Base-by-base conservation (phyloP, 2,329 filamentous ascomycete genomes). In the Xenoacremonium recifei region DNA sequence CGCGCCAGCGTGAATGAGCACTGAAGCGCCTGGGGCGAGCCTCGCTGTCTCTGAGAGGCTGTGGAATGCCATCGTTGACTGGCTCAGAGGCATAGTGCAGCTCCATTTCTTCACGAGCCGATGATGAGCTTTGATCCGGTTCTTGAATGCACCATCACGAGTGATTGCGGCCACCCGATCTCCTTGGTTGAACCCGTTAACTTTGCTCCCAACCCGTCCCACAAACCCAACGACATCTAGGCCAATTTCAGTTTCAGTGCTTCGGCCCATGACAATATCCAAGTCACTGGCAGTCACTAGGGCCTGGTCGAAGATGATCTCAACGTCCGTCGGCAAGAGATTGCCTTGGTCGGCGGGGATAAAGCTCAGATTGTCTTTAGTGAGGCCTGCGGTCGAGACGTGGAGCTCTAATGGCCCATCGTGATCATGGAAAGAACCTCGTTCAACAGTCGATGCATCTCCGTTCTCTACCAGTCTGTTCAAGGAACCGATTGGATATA, bases 401-500 rank as follows among this genome's bases (percentile, higher is more conserved):
- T 43, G 42, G 16, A 69, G 49, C 32, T 58, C 46, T 13, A 61
- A 41, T 3, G 48, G 42, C 1, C 31, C 35, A 5, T 30, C 39
- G 3, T 42, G 30, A 6, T 32, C 18, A n/a, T 52, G 37, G 23
- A 68, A 66, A 20, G 51, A 34, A 4, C 39, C 29, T 6, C 12
- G 6, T 31, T 49, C n/a, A 10, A 40, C 37, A 2, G 46, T 36
- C 1, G 42, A 37, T 5, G 35, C 35, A 12, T 39, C 31, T 1
- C 53, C 49, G 25, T 59, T 53, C 48, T 77, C 73, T 2, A 79
- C 67, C n/a, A 72, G 44, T 5, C 53, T 53, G 46, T 78, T 79
- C 20, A 79, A 50, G 1, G 47, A 23, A 2, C 44, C 25, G 2
- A 76, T 45, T 0, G 70, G 67, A 32, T 61, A 52, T 3, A 79